These are phyloP conservation scores for Colletotrichum neosansevieriae DNA, from an alignment of 2,329 filamentous ascomycete species.

Conservation along the genomic window DNA sequence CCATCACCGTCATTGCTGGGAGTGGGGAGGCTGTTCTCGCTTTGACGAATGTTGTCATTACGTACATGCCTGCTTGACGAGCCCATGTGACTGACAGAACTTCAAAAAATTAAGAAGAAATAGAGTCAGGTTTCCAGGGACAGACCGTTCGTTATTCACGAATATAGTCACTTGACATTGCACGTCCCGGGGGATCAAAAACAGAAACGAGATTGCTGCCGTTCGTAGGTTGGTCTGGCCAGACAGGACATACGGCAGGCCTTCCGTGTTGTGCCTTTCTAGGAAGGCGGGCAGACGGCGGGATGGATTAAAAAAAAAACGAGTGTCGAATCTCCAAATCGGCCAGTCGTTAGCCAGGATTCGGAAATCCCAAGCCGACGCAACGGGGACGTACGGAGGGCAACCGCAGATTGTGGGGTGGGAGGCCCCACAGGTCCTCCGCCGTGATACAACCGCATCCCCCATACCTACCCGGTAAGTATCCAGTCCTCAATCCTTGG, in stretches of 20 bases:
- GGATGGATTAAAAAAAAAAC: background rate
- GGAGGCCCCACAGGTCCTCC: background rate
- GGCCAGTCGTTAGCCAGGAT: conserved; percentile 21
- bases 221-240: conserved; percentile 10
- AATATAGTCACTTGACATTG: conserved; percentile 16
- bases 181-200: conserved; percentile 9
- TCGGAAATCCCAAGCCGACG: conserved; percentile 35
- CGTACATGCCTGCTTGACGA: conserved; percentile 16
- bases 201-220: conserved; percentile 8
- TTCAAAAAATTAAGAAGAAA: background rate
- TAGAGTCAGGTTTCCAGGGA: conserved; percentile 9
- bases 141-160: background rate
- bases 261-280: too few relatives aligned
- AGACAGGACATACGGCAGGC: too few relatives aligned
- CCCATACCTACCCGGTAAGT: background rate
- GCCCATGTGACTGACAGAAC: conserved; percentile 28
- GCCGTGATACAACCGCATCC: background rate
- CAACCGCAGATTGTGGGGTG: conserved; percentile 32
- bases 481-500: background rate
- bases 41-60: conserved; percentile 27
- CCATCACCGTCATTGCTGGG: conserved; percentile 4
- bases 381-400: conserved; percentile 35
- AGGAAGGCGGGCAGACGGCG: background rate
- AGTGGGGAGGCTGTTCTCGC: background rate
- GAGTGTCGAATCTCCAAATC: background rate